phyloP scores from a whole-genome alignment of 305 asterid genomes.

The Solanum hybrid region DNA sequence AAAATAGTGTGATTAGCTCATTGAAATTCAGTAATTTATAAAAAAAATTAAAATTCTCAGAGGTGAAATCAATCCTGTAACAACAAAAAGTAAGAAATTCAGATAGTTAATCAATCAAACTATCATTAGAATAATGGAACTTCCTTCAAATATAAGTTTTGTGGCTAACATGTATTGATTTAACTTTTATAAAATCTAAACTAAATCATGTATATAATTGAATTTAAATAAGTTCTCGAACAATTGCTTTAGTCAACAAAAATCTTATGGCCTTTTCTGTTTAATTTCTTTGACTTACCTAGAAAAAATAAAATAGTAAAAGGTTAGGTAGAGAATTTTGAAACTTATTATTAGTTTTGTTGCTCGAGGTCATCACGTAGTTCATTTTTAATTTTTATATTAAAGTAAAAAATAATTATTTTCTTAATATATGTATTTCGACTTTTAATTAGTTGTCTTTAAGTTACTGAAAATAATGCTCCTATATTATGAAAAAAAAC shows the following conservation, averaged over 20 bases:
- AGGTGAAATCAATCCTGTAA: too few species aligned
- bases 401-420: background rate
- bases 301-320: background rate
- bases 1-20: background rate
- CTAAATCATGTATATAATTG: background rate
- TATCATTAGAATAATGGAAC: background rate
- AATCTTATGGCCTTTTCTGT: background rate
- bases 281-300: background rate
- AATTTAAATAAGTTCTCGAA: background rate
- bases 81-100: background rate
- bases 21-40: background rate
- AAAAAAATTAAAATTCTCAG: too few species aligned
- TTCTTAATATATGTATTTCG: background rate
- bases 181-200: background rate
- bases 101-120: background rate
- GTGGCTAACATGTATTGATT: background rate
- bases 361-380: background rate
- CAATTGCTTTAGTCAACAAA: background rate
- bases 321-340: background rate
- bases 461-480: background rate
- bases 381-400: too few species aligned
- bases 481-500: background rate
- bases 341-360: background rate
- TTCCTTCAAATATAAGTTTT: background rate
- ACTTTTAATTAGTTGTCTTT: background rate